Base-by-base conservation (phyloP, 148 eudicot species). In the Fagopyrum homotropicum region DNA sequence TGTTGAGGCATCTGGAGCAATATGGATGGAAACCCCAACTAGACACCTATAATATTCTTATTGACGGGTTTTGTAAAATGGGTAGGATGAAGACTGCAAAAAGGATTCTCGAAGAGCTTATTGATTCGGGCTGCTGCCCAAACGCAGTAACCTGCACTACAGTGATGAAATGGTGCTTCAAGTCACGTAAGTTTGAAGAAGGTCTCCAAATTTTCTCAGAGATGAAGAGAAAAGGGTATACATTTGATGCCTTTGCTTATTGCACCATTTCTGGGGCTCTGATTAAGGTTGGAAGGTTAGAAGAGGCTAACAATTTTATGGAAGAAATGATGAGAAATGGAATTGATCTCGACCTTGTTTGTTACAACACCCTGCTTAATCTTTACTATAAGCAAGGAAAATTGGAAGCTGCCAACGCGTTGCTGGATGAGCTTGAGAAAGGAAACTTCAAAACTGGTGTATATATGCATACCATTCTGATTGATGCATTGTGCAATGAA, bases 241-340 rank as follows among this genome's bases (percentile, higher is more conserved):
- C 89, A 22, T 89, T 86, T 86, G 98, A 95, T 85, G 89, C 88
- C 49, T 92, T 92, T 77, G 86, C 97, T 4, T 89, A 89, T 77
- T 92, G 97, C 80, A 95, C 98, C 29, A 86, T 90, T 74, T 79
- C 84, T 16, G 92, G 85, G 55, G 96, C 93, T 77, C 85, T 92
- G 78, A 76, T 85, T 43, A 95, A 88, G 80, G 72, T 30, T 45
- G 93, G 92, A 22, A 85, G 83, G 84, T 55, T 82, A 50, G 66
- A 75, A 55, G 88, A 88, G 80, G 97, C 98, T 40, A 75, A 79
- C 72, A 82, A 81, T 14, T 80, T 78, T 80, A 83, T 86, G 79
- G 88, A 84, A 47, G 80, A 84, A 52, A 89, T 95, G 93, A 55
- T 86, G 75, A 73, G 64, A 45, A 89, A 82, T 74, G 98, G 97